Evolutionary conservation across 768 basidiomycete species (phyloP).

Genomic region (Hygrophorus russula): DNA sequence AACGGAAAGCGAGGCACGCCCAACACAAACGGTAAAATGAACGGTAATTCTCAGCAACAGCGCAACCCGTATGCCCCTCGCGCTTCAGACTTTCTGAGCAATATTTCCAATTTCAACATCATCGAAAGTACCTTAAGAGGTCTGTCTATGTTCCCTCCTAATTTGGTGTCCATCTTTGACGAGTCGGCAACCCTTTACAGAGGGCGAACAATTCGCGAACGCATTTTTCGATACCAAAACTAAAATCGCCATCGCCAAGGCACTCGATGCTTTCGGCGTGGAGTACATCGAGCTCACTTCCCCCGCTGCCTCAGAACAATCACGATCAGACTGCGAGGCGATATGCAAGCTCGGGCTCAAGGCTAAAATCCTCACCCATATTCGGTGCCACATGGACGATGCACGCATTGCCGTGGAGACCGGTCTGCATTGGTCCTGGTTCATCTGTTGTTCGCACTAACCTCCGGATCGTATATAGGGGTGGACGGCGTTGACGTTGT

Average conservation of each 20-base stretch:
- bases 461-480: constrained; percentile 32
- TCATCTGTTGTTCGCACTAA: neutral
- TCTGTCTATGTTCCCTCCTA: constrained; percentile 21
- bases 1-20: constrained; percentile 39
- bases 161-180: constrained; percentile 1
- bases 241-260: constrained; percentile 98
- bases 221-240: constrained; percentile 99
- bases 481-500: constrained; percentile 99
- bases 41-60: constrained; percentile 24
- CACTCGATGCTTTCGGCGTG: constrained; percentile 96
- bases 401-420: constrained; percentile 97
- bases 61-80: constrained; percentile 81
- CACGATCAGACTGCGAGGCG: constrained; percentile 85
- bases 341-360: constrained; percentile 98
- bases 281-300: constrained; percentile 99
- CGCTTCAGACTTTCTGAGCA: constrained; percentile 88
- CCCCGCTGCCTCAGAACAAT: constrained; percentile 95
- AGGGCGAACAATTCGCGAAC: constrained; percentile 99
- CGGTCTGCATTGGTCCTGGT: constrained; percentile 33
- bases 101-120: constrained; percentile 89
- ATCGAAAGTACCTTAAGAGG: constrained; percentile 96
- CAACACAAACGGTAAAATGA: constrained; percentile 23
- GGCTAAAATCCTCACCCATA: constrained; percentile 96
- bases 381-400: constrained; percentile 99
- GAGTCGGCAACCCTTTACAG: constrained; percentile 25